Evolutionary conservation across 345 rosid genomes (phyloP), one percentile per base, ranked within the genome.

Genomic region (Hibiscus mutabilis): DNA sequence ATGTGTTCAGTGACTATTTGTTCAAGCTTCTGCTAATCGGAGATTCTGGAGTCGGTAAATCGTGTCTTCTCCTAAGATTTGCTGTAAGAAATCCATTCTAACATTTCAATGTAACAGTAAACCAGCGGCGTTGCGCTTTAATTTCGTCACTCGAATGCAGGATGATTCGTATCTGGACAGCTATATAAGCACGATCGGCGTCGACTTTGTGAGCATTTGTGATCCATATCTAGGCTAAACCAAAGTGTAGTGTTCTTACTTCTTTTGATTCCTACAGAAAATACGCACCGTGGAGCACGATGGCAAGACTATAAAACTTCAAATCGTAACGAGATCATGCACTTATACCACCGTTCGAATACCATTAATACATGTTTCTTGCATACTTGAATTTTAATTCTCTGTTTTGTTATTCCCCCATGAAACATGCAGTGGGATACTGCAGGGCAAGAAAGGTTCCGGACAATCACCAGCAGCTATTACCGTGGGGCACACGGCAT

Each of bases 401-500:
- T 47, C 44, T 40, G 46, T 58, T 69, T 21, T 16, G 40, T 33
- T 27, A 8, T 49, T 55, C 53, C 70, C 4, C 47, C 51, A 19
- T 8, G 53, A 57, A 59, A 58, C 52, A 21, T 77, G 75, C 82
- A 91, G 96, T 91, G 97, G 97, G 97, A 91, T 71, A 91, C 97
- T 71, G 97, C 97, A 37, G 97, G 97, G 2, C 97, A 91, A 82
- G 97, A 91, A 76, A 86, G 96, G 73, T 91, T 91, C 80, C 84
- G 97, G 86, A 91, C 97, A 37, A 91, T 89, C 77, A 89, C 97
- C 40, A 91, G 97, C 75, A 89, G 93, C 84, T 91, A 91, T 84
- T 89, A 91, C 74, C 90, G 96, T 77, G 97, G 96, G 63, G 97
- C 97, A 46, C 97, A 91, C 85, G 97, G 97, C 72, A 91, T 89